These are phyloP conservation scores for Rhipidocladum racemiflorum DNA, from an alignment of 176 grass and related monocot species.

Conservation along the genomic window DNA sequence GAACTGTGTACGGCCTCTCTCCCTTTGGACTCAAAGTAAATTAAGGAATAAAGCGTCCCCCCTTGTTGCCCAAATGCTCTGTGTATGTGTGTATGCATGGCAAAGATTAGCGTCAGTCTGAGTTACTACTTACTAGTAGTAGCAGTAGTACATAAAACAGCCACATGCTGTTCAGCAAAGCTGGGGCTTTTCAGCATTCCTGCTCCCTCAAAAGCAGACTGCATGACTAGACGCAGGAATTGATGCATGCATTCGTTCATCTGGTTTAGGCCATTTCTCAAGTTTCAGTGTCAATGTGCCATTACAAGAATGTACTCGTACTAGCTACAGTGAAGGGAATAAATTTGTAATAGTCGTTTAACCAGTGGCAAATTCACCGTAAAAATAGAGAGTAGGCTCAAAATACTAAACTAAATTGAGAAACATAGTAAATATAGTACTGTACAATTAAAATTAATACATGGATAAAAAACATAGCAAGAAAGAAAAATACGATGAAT, in stretches of 20 bases:
- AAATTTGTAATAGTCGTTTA: not conserved
- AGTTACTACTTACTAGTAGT: slow-evolving; percentile 12
- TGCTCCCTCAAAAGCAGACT: slow-evolving; percentile 59
- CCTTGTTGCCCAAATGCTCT: slow-evolving; percentile 29
- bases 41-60: slow-evolving; percentile 80
- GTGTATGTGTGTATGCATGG: slow-evolving; percentile 27
- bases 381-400: too few species aligned
- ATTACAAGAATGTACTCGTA: not conserved
- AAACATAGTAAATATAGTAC: too few species aligned
- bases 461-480: too few species aligned
- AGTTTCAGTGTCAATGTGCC: slow-evolving; percentile 21
- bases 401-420: too few species aligned
- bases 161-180: slow-evolving; percentile 59
- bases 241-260: slow-evolving; percentile 2
- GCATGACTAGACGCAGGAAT: slow-evolving; percentile 26
- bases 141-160: slow-evolving; percentile 37
- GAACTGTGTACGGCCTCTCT: slow-evolving; percentile 96
- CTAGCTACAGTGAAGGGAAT: not conserved
- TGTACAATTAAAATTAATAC: too few species aligned
- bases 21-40: slow-evolving; percentile 79
- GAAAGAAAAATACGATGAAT: too few species aligned
- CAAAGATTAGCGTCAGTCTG: not conserved
- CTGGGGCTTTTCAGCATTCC: slow-evolving; percentile 53
- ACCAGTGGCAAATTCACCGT: too few species aligned
- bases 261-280: not conserved